Conservation (phyloP, 352 stramenopile species). For the Pythium pectinolyticum region DNA sequence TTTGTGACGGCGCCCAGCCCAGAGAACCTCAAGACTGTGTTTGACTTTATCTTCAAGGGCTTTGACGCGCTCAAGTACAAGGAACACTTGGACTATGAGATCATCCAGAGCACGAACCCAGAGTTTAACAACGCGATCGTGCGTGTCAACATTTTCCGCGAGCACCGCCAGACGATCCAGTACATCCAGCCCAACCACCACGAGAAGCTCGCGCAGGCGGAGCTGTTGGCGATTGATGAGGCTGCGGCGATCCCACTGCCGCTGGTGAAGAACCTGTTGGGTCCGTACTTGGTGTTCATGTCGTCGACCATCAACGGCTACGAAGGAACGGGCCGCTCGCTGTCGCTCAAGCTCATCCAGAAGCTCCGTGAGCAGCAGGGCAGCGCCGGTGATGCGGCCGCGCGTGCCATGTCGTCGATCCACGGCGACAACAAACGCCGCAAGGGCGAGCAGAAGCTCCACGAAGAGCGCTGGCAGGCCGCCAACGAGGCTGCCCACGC, state of each 20-base stretch:
- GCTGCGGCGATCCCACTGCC: conserved; percentile 99
- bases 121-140: conserved; percentile 89
- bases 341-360: conserved; percentile 99
- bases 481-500: conserved; percentile 85
- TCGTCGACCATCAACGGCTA: conserved; percentile 99
- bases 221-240: conserved; percentile 99
- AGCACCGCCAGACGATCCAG: conserved; percentile 97
- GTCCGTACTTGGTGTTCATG: conserved; percentile 97
- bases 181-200: conserved; percentile 95
- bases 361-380: conserved; percentile 95
- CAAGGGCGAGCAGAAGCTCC: conserved; percentile 96
- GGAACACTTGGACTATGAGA: conserved; percentile 98
- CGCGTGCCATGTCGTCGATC: conserved; percentile 58
- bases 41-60: conserved; percentile 98
- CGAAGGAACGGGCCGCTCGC: conserved; percentile 97
- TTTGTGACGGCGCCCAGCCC: conserved; percentile 98
- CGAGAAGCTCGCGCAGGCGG: conserved; percentile 96
- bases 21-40: conserved; percentile 98
- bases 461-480: conserved; percentile 95
- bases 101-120: conserved; percentile 85
- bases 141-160: conserved; percentile 97
- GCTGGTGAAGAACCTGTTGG: conserved; percentile 95
- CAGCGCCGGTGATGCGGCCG: conserved; percentile 56
- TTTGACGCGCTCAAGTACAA: conserved; percentile 92
- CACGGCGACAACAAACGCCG: conserved; percentile 90